Conservation (phyloP, 139 green algal genomes). For the Chlorella sp. region DNA sequence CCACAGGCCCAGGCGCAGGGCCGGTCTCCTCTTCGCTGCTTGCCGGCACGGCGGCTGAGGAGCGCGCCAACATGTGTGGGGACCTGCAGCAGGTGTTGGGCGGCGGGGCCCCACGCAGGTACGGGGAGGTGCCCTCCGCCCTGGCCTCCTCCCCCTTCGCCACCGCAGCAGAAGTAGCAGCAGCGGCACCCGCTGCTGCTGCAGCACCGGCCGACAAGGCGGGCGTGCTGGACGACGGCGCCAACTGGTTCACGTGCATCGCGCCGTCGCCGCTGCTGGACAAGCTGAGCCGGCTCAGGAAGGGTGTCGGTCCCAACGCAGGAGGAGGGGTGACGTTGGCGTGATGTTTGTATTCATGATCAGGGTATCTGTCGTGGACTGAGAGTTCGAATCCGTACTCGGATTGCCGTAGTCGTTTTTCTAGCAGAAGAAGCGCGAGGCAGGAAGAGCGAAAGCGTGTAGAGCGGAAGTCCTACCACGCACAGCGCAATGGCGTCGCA, state of each 20-base stretch:
- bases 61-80: conserved; percentile 14
- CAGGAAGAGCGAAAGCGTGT: too few species aligned
- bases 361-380: not conserved
- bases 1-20: too few species aligned
- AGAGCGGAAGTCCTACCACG: too few species aligned
- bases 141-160: too few species aligned
- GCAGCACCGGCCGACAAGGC: too few species aligned
- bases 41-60: conserved; percentile 20
- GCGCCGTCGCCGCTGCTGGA: conserved; percentile 21
- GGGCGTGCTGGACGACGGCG: too few species aligned
- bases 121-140: conserved; percentile 22
- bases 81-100: conserved; percentile 25
- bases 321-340: not conserved
- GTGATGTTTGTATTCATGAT: not conserved
- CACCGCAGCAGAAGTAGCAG: too few species aligned
- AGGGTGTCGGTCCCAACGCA: not conserved
- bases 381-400: not conserved
- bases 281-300: conserved; percentile 12
- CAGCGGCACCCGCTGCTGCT: too few species aligned
- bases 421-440: not conserved
- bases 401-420: not conserved
- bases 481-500: too few species aligned
- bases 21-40: not conserved
- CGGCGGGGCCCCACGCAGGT: conserved; percentile 12
- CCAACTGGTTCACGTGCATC: conserved; percentile 16